phyloP scores from a whole-genome alignment of 1,139 yeast species.

The Sugiyamaella castrensis region DNA sequence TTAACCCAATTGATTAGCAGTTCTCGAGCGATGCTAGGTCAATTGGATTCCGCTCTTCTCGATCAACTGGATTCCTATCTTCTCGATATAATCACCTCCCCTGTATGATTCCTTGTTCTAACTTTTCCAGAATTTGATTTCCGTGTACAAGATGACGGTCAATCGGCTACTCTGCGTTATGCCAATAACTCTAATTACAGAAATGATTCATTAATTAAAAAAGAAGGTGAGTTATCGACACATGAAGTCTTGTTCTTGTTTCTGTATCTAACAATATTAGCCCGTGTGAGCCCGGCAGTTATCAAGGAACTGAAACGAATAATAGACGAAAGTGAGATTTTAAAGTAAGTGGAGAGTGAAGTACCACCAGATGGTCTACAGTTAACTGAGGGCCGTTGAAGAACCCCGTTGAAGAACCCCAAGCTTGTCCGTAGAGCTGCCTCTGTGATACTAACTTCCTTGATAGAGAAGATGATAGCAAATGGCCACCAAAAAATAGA shows the following conservation, averaged over 20 bases:
- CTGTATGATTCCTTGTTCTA: background rate
- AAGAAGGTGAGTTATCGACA: constrained; percentile 32
- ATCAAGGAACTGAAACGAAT: constrained; percentile 39
- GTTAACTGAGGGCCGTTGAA: too few species aligned
- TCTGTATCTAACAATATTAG: constrained; percentile 18
- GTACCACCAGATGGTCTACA: background rate
- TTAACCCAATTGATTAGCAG: too few species aligned
- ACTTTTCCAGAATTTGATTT: constrained; percentile 41
- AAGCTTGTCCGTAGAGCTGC: too few species aligned
- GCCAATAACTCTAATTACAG: constrained; percentile 49
- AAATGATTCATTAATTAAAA: constrained; percentile 43
- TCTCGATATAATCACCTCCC: too few species aligned
- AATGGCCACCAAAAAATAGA: constrained; percentile 44
- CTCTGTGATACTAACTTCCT: constrained; percentile 5
- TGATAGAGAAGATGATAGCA: constrained; percentile 39
- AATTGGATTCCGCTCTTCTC: too few species aligned
- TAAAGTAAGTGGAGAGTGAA: constrained; percentile 25
- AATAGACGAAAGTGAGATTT: constrained; percentile 42
- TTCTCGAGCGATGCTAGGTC: too few species aligned
- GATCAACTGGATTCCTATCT: too few species aligned
- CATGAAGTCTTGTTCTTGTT: background rate
- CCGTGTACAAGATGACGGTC: constrained; percentile 35
- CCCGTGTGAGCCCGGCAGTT: constrained; percentile 39
- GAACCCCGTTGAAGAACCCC: too few species aligned
- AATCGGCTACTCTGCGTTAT: constrained; percentile 41